Percentiles rank a stretch among this genome's conserved stretches.
Evolutionary conservation across 73 alveolate species (phyloP).

Genomic region (Durusdinium trenchii): DNA sequence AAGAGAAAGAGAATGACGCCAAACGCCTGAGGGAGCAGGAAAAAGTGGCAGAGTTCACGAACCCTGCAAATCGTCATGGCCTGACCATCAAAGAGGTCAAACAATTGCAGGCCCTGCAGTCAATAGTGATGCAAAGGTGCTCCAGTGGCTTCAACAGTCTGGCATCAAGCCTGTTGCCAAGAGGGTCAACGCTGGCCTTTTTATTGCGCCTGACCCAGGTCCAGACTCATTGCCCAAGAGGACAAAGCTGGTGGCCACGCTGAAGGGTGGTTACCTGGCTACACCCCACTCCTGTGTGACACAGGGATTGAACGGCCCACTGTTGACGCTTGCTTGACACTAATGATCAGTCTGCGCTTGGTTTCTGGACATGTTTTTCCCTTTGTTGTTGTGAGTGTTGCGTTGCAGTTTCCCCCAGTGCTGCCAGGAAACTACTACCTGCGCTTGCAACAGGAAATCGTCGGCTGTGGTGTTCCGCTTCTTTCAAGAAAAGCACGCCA

Average conservation of each 20-base stretch:
- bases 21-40: background rate
- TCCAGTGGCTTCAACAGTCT: background rate
- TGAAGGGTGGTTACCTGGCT: constrained; percentile 24
- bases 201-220: background rate
- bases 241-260: background rate
- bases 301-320: background rate
- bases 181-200: background rate
- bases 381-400: background rate
- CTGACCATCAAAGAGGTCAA: background rate
- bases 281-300: background rate
- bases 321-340: background rate
- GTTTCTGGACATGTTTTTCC: background rate
- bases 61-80: background rate
- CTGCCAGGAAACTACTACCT: background rate
- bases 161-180: background rate
- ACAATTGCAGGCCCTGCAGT: background rate
- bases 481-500: background rate
- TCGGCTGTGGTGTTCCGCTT: background rate
- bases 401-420: background rate
- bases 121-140: background rate
- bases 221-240: background rate
- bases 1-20: background rate
- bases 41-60: background rate
- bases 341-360: background rate
- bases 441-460: background rate